phyloP scores from a whole-genome alignment of 1,284 basidiomycete genomes.

The Vanrija pseudolonga region DNA sequence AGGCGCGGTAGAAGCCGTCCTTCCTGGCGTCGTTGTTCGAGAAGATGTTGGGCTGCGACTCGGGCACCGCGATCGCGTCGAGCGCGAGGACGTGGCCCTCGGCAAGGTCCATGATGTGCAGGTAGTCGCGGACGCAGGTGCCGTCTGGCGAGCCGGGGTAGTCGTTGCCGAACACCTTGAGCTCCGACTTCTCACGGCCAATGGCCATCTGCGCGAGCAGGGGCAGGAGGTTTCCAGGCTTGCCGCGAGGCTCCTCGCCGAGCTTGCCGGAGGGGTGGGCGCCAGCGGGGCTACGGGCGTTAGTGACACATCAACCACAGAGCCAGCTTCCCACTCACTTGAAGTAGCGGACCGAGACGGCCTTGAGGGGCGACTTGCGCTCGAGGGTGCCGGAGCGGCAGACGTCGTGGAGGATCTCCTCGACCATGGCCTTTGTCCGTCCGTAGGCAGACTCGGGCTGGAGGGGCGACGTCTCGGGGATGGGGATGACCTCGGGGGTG shows the following conservation, averaged over 20 bases:
- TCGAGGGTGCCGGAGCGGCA: constrained; percentile 61
- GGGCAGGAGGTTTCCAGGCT: constrained; percentile 92
- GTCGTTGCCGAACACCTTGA: constrained; percentile 96
- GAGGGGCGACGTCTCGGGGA: constrained; percentile 86
- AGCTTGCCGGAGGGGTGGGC: constrained; percentile 90
- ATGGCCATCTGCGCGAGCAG: constrained; percentile 93
- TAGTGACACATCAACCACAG: neutral
- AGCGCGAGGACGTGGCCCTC: constrained; percentile 89
- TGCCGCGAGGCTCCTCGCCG: constrained; percentile 92
- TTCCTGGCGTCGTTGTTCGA: constrained; percentile 37
- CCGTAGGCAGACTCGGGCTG: constrained; percentile 92
- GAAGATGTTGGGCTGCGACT: constrained; percentile 36
- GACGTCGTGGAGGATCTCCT: constrained; percentile 84
- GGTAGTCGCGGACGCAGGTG: constrained; percentile 95
- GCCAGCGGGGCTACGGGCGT: constrained; percentile 73
- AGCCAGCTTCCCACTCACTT: constrained; percentile 64
- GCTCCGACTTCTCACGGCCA: constrained; percentile 74
- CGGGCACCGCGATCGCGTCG: constrained; percentile 58
- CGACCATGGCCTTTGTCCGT: constrained; percentile 91
- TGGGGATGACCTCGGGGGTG: constrained; percentile 85
- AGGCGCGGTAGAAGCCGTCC: constrained; percentile 72
- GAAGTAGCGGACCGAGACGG: constrained; percentile 71
- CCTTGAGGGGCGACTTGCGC: constrained; percentile 28
- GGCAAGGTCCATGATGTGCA: constrained; percentile 94
- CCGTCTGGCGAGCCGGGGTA: constrained; percentile 84